Percentiles rank a stretch among this genome's conserved stretches.
phyloP scores from a whole-genome alignment of 2,329 filamentous ascomycete species.

The Epichloe uncinata region DNA sequence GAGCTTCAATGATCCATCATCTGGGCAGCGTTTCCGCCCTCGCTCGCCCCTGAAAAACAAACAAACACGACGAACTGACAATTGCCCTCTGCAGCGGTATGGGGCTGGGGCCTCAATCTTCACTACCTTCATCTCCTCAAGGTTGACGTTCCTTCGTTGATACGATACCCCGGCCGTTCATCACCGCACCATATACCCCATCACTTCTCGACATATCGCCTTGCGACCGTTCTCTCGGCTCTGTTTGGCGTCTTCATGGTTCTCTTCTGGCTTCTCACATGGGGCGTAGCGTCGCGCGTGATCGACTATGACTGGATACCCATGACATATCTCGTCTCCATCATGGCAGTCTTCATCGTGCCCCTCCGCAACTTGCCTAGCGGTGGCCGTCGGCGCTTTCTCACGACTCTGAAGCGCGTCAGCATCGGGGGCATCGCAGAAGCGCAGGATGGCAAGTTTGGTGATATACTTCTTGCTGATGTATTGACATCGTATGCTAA shows the following conservation, averaged over 20 bases:
- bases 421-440: constrained; percentile 77
- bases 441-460: constrained; percentile 81
- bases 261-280: constrained; percentile 74
- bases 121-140: constrained; percentile 68
- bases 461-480: constrained; percentile 86
- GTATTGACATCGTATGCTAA: constrained; percentile 91
- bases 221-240: constrained; percentile 63
- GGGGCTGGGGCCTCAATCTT: constrained; percentile 89
- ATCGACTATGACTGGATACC: constrained; percentile 75
- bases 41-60: not conserved
- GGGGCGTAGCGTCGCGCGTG: constrained; percentile 54
- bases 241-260: constrained; percentile 60
- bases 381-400: constrained; percentile 60
- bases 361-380: constrained; percentile 57
- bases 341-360: constrained; percentile 57
- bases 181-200: constrained; percentile 59
- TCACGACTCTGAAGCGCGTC: constrained; percentile 64
- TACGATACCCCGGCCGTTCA: constrained; percentile 69
- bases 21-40: not conserved
- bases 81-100: constrained; percentile 56
- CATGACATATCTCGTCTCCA: constrained; percentile 64
- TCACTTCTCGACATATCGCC: constrained; percentile 72
- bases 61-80: not conserved
- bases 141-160: constrained; percentile 77
- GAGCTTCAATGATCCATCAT: not conserved